A percentile compares a stretch with the other conserved stretches of the same genome.
phyloP scores from a whole-genome alignment of 495 filamentous ascomycete genomes.

The Aspergillus affinis region DNA sequence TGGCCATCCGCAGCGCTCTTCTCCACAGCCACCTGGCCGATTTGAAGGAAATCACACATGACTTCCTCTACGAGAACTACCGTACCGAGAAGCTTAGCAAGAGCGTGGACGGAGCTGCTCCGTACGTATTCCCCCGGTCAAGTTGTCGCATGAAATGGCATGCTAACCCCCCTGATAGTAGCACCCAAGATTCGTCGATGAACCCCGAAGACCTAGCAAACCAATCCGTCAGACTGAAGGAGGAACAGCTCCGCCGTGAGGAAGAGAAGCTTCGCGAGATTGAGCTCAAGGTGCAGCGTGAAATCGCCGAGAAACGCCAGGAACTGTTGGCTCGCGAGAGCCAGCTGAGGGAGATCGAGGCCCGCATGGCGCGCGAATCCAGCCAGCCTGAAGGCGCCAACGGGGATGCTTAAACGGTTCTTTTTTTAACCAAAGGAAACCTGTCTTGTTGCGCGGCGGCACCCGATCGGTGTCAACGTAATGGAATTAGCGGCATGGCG shows the following conservation, averaged over 20 bases:
- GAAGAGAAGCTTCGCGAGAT: constrained; percentile 99
- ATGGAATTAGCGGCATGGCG: constrained; percentile 43
- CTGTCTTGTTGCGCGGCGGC: constrained; percentile 38
- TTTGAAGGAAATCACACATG: constrained; percentile 98
- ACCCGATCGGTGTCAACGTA: constrained; percentile 41
- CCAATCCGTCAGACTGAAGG: constrained; percentile 97
- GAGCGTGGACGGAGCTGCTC: constrained; percentile 87
- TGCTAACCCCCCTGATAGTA: constrained; percentile 36
- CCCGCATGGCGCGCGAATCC: constrained; percentile 70
- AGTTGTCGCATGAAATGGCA: background rate
- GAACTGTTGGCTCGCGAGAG: constrained; percentile 96
- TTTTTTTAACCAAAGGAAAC: constrained; percentile 25
- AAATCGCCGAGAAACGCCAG: constrained; percentile 99
- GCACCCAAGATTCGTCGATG: constrained; percentile 74
- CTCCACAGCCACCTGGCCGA: constrained; percentile 97
- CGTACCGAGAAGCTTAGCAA: constrained; percentile 99
- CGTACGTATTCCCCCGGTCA: constrained; percentile 59
- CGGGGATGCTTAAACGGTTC: constrained; percentile 43
- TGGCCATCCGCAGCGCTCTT: constrained; percentile 93
- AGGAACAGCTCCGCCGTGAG: constrained; percentile 96
- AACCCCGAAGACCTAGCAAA: constrained; percentile 96
- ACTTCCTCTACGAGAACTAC: constrained; percentile 99
- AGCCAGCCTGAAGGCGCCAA: constrained; percentile 42
- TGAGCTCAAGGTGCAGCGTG: constrained; percentile 97
- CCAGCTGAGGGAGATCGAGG: constrained; percentile 94